Evolutionary conservation across 306 rosid genomes (phyloP), one percentile per base, ranked within the genome.

Genomic region (Cicer cuneatum): DNA sequence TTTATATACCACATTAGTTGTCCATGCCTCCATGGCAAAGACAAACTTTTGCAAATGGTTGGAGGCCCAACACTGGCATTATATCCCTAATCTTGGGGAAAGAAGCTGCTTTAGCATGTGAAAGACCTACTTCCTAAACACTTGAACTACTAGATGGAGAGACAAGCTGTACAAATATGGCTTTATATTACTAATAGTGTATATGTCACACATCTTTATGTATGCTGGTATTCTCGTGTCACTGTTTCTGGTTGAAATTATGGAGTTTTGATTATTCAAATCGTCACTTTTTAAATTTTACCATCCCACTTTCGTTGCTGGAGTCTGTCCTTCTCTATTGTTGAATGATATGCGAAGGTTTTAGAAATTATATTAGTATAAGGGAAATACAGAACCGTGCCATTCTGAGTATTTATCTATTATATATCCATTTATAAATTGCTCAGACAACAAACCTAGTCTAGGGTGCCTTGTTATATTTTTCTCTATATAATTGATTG

Each of bases 31-130:
- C 37, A 35, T 67, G 51, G 24, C 13, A 15, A 66, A 53, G 58
- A 42, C 47, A n/a, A 24, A 76, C 73, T 24, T 38, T 74, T 74
- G 15, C 33, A 63, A 62, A 64, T n/a, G 63, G 41, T 10, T 63
- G 63, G 41, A 49, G 52, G 71, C 42, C 78, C 19, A 39, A 51
- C 11, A 66, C 33, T 75, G 41, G 57, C 73, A 29, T 76, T 56
- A 42, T 66, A 56, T 52, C 63, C 19, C 58, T 15, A 15, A 52
- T 52, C 58, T 52, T 52, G 5, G 10, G 7, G 24, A 52, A 52
- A 15, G 29, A 52, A 52, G 21, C 29, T 52, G 21, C 1, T 51
- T 14, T 51, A 51, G 24, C 19, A 51, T 51, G 57, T 15, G 24
- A 11, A 21, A 67, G 38, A 24, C 72, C 72, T 51, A 39, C 72